Evolutionary conservation across 1,139 yeast genomes (phyloP), one percentile per base, ranked within the genome.

Genomic region (Spathaspora jeffriesii): DNA sequence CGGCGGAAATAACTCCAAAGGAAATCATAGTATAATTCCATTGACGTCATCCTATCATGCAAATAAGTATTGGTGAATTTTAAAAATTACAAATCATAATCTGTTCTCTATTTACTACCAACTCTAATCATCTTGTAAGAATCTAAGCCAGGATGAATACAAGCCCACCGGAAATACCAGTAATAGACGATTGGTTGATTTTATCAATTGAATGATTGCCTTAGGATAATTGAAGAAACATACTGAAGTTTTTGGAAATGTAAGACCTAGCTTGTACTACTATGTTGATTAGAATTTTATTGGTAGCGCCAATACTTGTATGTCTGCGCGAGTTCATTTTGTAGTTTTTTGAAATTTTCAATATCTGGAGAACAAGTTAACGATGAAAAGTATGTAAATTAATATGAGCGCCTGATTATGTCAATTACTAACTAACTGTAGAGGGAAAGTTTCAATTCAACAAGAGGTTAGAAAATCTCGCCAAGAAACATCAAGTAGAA

Each of bases 401-500:
- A 34, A 25, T 25, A 25, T 25, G 11, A 10, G 9, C 14, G 3
- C 3, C 4, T 17, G 18, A 17, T 34, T 2, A 15, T n/a, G 14
- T 15, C 38, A 34, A 15, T 15, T 15, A 6, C 38, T 18, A 15
- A 34, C 38, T 15, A 28, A 28, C 23, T 34, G 14, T 34, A 34
- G 38, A 34, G 23, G 38, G 38, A 7, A 34, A 34, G 8, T 18
- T 18, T 17, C 15, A 34, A 48, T 59, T 39, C 56, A 65, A 25
- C 58, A 61, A 47, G 51, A 57, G 43, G 54, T 57, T 4, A 21
- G 47, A 41, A 21, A 23, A 18, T 7, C 15, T 9, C n/a, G 18
- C 14, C 38, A 34, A 34, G 17, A 34, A 34, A 18, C 38, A 18
- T 11, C 38, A 34, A 18, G 11, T 6, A 10, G 38, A 34, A 34